Conservation (phyloP, 768 basidiomycete genomes). For the Austroboletus eburneus region DNA sequence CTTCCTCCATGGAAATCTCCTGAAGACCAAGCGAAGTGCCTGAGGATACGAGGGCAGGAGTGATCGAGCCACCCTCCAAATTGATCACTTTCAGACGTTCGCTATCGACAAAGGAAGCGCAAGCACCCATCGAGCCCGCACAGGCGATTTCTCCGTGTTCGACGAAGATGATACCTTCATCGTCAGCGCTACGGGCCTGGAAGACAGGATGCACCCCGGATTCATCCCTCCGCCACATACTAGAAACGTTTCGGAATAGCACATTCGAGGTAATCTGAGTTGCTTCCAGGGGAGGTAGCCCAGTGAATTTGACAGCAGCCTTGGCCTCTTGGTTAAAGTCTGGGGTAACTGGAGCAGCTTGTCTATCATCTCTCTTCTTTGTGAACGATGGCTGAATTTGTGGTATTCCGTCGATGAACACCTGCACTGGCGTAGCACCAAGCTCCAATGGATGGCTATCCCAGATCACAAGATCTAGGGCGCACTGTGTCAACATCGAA, state of each 20-base stretch:
- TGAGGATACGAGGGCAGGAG: slow-evolving; percentile 60
- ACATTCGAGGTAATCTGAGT: slow-evolving; percentile 34
- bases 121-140: slow-evolving; percentile 23
- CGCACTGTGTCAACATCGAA: background rate
- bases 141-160: slow-evolving; percentile 53
- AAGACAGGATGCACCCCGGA: slow-evolving; percentile 20
- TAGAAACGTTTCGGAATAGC: slow-evolving; percentile 52
- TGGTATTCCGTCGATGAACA: slow-evolving; percentile 79
- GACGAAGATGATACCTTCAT: slow-evolving; percentile 42
- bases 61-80: slow-evolving; percentile 59
- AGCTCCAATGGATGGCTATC: slow-evolving; percentile 74
- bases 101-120: slow-evolving; percentile 11
- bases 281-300: slow-evolving; percentile 62
- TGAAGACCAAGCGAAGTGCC: slow-evolving; percentile 62
- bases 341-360: slow-evolving; percentile 49
- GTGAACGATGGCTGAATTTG: slow-evolving; percentile 44
- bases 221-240: slow-evolving; percentile 26
- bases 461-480: slow-evolving; percentile 55
- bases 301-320: slow-evolving; percentile 55
- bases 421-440: slow-evolving; percentile 77
- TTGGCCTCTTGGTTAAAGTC: slow-evolving; percentile 58
- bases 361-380: slow-evolving; percentile 45
- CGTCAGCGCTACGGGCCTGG: slow-evolving; percentile 5
- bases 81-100: slow-evolving; percentile 31
- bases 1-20: slow-evolving; percentile 62